These are phyloP conservation scores for Cyclotella cryptica DNA, from an alignment of 108 stramenopile species.

Conservation along the genomic window DNA sequence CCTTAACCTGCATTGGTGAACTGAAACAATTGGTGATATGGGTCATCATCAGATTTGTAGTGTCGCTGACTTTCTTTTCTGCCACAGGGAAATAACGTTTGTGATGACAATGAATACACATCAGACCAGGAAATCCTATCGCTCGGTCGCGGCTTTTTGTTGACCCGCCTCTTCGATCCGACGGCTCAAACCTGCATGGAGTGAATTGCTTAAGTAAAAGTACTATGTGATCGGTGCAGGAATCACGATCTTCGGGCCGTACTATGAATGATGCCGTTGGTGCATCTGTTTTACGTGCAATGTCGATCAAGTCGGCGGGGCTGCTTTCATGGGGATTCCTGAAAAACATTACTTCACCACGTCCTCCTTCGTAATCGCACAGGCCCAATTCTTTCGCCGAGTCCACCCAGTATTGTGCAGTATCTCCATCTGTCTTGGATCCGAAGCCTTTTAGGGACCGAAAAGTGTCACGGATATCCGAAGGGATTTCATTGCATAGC, in stretches of 20 bases:
- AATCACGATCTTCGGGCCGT: constrained; percentile 57
- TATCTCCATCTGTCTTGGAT: constrained; percentile 62
- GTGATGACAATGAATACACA: constrained; percentile 67
- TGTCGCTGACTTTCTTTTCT: constrained; percentile 87
- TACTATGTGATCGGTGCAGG: constrained; percentile 79
- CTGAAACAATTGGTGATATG: constrained; percentile 69
- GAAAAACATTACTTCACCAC: constrained; percentile 61
- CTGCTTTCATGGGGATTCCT: constrained; percentile 75
- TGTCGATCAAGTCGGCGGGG: constrained; percentile 78
- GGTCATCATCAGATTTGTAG: constrained; percentile 69
- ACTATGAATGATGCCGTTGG: constrained; percentile 52
- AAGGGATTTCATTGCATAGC: constrained; percentile 71
- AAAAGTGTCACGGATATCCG: constrained; percentile 68
- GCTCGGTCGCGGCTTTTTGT: constrained; percentile 74
- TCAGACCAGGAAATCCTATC: constrained; percentile 66
- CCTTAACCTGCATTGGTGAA: constrained; percentile 73
- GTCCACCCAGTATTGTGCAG: constrained; percentile 81
- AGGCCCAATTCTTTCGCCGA: constrained; percentile 77
- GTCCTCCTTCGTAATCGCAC: constrained; percentile 54
- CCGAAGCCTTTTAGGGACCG: constrained; percentile 71
- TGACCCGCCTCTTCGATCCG: constrained; percentile 75
- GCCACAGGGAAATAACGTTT: constrained; percentile 87
- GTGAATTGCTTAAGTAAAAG: constrained; percentile 79
- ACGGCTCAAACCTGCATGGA: constrained; percentile 78
- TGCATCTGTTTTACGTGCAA: constrained; percentile 36